These are phyloP conservation scores for Endothia cerciana DNA, from an alignment of 2,329 filamentous ascomycete genomes.

Conservation along the genomic window DNA sequence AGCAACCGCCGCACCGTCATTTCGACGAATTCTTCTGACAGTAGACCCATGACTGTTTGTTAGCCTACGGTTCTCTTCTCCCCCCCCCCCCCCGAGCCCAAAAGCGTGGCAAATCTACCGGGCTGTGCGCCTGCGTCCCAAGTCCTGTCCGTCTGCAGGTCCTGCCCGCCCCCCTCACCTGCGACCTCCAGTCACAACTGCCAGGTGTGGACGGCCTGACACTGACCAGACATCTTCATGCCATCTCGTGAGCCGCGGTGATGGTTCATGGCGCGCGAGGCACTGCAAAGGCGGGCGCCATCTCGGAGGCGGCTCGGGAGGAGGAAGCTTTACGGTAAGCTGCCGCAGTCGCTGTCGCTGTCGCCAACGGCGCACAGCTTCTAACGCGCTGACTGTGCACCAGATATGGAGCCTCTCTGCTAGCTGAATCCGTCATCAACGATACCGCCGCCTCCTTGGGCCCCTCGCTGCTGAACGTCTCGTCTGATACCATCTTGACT, in stretches of 20 bases:
- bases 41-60: not conserved
- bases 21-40: not conserved
- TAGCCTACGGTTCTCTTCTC: not conserved
- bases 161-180: not conserved
- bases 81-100: too few species aligned
- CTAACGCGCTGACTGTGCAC: not conserved
- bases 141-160: not conserved
- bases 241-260: not conserved
- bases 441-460: not conserved
- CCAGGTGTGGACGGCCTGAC: not conserved
- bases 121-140: not conserved
- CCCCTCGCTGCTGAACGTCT: not conserved
- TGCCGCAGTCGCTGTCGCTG: not conserved
- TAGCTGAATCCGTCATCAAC: conserved; percentile 17
- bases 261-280: not conserved
- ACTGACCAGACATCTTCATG: not conserved
- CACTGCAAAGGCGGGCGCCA: conserved; percentile 8
- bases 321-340: conserved; percentile 7
- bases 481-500: conserved; percentile 7
- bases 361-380: too few species aligned
- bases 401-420: conserved; percentile 17
- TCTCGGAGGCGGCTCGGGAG: conserved; percentile 10
- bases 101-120: not conserved
- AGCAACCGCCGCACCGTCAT: not conserved
- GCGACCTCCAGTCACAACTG: too few species aligned